phyloP scores from a whole-genome alignment of 495 filamentous ascomycete species.

The Evernia prunastri region DNA sequence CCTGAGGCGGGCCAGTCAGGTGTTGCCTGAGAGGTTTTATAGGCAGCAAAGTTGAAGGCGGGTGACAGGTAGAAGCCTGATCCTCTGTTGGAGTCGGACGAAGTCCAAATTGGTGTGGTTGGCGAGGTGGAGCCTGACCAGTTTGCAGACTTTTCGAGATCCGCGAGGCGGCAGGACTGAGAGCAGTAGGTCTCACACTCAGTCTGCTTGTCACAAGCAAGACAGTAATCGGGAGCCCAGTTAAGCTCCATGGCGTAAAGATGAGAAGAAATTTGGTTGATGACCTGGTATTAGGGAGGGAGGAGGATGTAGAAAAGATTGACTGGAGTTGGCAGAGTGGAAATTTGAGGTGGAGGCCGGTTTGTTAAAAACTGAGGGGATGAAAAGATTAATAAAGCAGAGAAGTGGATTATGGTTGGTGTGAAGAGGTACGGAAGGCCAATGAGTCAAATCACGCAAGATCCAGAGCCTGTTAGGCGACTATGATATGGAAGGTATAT shows the following conservation, averaged over 20 bases:
- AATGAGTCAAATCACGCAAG: conserved; percentile 17
- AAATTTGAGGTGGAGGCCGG: conserved; percentile 2
- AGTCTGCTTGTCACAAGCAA: conserved; percentile 86
- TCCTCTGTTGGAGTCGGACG: conserved; percentile 32
- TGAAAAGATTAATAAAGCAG: neutral
- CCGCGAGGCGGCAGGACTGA: conserved; percentile 82
- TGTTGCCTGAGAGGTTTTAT: conserved; percentile 37
- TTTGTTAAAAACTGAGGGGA: conserved; percentile 1
- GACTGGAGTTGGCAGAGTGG: neutral
- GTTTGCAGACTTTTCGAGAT: conserved; percentile 64
- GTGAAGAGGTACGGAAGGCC: conserved; percentile 16
- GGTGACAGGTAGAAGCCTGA: conserved; percentile 59
- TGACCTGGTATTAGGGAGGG: conserved; percentile 11
- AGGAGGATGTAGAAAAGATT: neutral
- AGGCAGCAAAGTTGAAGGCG: conserved; percentile 57
- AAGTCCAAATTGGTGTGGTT: conserved; percentile 29
- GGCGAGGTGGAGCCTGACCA: conserved; percentile 51
- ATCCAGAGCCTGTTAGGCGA: conserved; percentile 2
- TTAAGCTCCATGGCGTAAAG: conserved; percentile 56
- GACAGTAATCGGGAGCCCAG: conserved; percentile 91
- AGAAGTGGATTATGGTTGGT: conserved; percentile 2
- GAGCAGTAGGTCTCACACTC: conserved; percentile 81
- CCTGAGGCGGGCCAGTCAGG: conserved; percentile 20
- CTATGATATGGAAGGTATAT: conserved; percentile 12
- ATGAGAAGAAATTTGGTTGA: conserved; percentile 5